phyloP scores from a whole-genome alignment of 2,329 filamentous ascomycete species.

The Penicillium glabrum region DNA sequence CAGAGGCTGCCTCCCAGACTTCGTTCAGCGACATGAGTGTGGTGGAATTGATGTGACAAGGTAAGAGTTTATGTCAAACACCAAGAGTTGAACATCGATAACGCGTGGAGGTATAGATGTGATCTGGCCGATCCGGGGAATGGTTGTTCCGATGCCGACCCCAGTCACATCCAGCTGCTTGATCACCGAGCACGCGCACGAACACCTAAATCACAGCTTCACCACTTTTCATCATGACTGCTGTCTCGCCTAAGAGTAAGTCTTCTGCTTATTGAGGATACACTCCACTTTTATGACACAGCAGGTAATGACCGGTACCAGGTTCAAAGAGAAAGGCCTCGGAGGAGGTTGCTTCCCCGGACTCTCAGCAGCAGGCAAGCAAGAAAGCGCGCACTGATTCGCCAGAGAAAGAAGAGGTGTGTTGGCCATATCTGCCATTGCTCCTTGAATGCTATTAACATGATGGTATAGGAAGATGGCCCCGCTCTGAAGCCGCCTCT shows the following conservation, averaged over 20 bases:
- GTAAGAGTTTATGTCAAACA: neutral
- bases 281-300: neutral
- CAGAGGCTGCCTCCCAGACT: conserved; percentile 89
- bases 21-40: conserved; percentile 69
- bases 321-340: conserved; percentile 51
- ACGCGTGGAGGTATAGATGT: conserved; percentile 3
- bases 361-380: conserved; percentile 40
- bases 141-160: conserved; percentile 12
- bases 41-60: neutral
- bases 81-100: neutral
- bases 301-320: conserved; percentile 9
- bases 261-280: neutral
- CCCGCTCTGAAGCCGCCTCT: conserved; percentile 50
- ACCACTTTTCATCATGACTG: conserved; percentile 14
- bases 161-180: conserved; percentile 2
- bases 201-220: neutral
- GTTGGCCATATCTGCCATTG: neutral
- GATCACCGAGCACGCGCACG: neutral
- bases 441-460: neutral
- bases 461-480: conserved; percentile 40
- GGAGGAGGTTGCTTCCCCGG: conserved; percentile 47
- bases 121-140: conserved; percentile 22
- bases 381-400: conserved; percentile 53
- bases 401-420: conserved; percentile 38
- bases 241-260: conserved; percentile 36